Evolutionary conservation across 108 stramenopile genomes (phyloP), one percentile per base, ranked within the genome.

Genomic region (Pseudonitzschia multistriata): DNA sequence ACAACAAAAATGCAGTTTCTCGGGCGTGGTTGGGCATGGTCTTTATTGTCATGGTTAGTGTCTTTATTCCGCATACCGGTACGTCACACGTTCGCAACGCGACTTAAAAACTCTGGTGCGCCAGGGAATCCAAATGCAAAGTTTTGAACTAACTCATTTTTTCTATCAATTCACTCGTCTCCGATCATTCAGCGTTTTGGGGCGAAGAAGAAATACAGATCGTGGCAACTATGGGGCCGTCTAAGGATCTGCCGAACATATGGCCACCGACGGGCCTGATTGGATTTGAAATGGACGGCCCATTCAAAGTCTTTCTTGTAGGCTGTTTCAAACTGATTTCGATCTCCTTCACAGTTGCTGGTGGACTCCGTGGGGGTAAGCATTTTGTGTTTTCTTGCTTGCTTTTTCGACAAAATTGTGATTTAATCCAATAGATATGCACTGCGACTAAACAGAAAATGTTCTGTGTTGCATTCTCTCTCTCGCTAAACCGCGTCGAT

Each of bases 341-440:
- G 17, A 81, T 88, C n/a, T 84, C 83, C 2, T 83, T 83, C 60
- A 83, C 84, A 2, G 87, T 88, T n/a, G 82, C 82, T 21, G 87
- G 87, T 29, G 87, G 87, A 35, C 78, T 74, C 27, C 73, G 87
- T 0, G 87, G 87, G 19, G 87, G 63, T 64, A 47, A 21, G 63
- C 25, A 11, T 15, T 5, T 47, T 29, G 14, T 59, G 15, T 33
- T 3, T 19, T 13, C 13, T 59, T 59, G 6, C 11, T 35, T 59
- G 0, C 19, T 13, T 33, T 59, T 59, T 59, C 45, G 45, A 17
- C 19, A 17, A 17, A 47, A 17, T 0, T 47, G 0, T 47, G 45
- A 0, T 17, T 47, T 47, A 17, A 47, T 0, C 0, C 19, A 47
- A 13, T 47, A 0, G 13, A 47, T 47, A 17, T 47, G 45, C 45